Conservation (phyloP, 805 yeast genomes). For the Zygosaccharomyces rouxii region DNA sequence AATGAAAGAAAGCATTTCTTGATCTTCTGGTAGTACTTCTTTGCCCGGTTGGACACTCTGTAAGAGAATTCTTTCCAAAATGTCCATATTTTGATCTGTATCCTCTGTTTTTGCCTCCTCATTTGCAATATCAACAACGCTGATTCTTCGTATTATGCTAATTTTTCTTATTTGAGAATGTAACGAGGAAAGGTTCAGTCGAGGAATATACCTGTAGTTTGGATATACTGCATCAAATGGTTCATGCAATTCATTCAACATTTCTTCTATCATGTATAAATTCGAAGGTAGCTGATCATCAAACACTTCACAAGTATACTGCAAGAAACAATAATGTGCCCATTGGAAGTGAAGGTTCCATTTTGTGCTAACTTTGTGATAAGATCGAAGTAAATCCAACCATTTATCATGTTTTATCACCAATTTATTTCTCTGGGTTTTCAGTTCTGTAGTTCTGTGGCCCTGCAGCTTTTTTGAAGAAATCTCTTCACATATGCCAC, state of each 20-base stretch:
- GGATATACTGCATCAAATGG: slow-evolving; percentile 40
- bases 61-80: slow-evolving; percentile 45
- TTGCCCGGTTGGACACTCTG: slow-evolving; percentile 24
- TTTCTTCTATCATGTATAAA: slow-evolving; percentile 23
- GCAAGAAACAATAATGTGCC: slow-evolving; percentile 44
- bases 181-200: slow-evolving; percentile 46
- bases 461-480: slow-evolving; percentile 30
- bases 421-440: slow-evolving; percentile 41
- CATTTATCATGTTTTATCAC: slow-evolving; percentile 47
- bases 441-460: slow-evolving; percentile 32
- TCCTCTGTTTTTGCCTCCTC: slow-evolving; percentile 36
- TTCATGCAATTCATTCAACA: slow-evolving; percentile 10
- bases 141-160: slow-evolving; percentile 48
- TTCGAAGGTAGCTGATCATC: slow-evolving; percentile 30
- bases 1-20: slow-evolving; percentile 59
- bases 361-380: slow-evolving; percentile 10
- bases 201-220: slow-evolving; percentile 59
- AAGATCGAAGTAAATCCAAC: slow-evolving; percentile 38
- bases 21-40: slow-evolving; percentile 34
- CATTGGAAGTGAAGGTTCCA: slow-evolving; percentile 42
- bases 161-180: slow-evolving; percentile 64
- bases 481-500: slow-evolving; percentile 33
- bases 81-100: slow-evolving; percentile 27
- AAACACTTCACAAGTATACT: slow-evolving; percentile 38
- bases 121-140: slow-evolving; percentile 44